Evolutionary conservation across 179 eudicot genomes (phyloP).

Genomic region (Dionaea muscipula): DNA sequence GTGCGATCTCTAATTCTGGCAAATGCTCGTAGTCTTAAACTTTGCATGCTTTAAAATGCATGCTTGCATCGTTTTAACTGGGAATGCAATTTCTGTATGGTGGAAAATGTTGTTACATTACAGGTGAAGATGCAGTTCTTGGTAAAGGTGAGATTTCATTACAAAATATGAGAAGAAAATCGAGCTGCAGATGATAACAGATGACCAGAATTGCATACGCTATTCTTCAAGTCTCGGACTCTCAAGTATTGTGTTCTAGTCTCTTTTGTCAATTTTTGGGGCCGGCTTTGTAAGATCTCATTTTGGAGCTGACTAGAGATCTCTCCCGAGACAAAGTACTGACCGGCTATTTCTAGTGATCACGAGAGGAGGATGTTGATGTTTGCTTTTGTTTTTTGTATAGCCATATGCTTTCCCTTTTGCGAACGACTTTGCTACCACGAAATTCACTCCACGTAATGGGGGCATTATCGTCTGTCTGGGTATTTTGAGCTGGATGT

Average conservation of each 20-base stretch:
- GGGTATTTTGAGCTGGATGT: no score
- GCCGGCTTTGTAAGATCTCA: constrained; percentile 28
- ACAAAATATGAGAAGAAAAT: constrained; percentile 54
- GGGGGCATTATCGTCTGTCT: no score
- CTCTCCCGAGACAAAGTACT: constrained; percentile 12
- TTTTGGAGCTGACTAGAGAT: constrained; percentile 47
- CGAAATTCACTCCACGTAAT: no score
- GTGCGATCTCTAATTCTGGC: no score
- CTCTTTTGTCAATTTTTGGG: constrained; percentile 1
- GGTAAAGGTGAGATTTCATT: constrained; percentile 78
- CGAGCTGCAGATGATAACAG: not conserved
- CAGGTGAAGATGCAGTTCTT: constrained; percentile 98
- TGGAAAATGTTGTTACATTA: not conserved
- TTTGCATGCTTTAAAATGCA: not conserved
- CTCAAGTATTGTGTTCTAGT: not conserved
- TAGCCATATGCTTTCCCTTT: no score
- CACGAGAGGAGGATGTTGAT: no score
- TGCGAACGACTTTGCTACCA: no score
- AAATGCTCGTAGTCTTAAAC: not conserved
- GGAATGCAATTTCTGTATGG: not conserved
- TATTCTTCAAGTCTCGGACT: no score
- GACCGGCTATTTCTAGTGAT: no score
- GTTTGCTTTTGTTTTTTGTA: no score
- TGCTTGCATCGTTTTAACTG: not conserved
- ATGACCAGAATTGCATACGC: not conserved